These are phyloP conservation scores for Monilinia laxa DNA, from an alignment of 2,329 filamentous ascomycete genomes.

Conservation along the genomic window DNA sequence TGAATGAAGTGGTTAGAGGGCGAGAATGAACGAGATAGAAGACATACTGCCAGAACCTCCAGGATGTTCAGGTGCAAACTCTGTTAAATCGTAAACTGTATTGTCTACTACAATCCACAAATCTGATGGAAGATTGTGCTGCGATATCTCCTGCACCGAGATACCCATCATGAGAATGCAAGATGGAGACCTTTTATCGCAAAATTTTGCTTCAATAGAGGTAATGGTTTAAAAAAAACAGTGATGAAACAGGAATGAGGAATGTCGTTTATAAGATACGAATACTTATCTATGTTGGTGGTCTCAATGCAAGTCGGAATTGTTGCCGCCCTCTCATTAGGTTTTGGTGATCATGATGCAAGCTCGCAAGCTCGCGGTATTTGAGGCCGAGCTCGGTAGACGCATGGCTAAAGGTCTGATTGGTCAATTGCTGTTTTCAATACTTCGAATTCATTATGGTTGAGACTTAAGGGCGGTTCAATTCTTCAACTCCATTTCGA, in stretches of 20 bases:
- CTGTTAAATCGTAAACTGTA: conserved; percentile 65
- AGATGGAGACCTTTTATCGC: background rate
- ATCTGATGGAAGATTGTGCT: conserved; percentile 50
- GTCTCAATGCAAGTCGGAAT: background rate
- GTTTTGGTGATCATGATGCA: background rate
- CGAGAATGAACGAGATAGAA: conserved; percentile 6
- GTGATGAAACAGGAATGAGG: background rate
- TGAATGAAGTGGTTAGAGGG: conserved; percentile 26
- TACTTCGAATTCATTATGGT: background rate
- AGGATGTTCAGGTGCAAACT: conserved; percentile 63
- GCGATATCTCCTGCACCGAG: conserved; percentile 47
- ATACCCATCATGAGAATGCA: conserved; percentile 35
- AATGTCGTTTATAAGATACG: background rate
- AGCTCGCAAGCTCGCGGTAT: conserved; percentile 16
- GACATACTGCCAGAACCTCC: conserved; percentile 55
- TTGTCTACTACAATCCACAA: conserved; percentile 69
- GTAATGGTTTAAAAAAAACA: background rate
- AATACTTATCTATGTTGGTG: background rate
- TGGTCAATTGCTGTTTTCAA: background rate
- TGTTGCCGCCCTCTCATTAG: background rate
- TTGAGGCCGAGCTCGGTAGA: conserved; percentile 18
- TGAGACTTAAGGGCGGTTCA: background rate
- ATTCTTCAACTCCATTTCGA: background rate
- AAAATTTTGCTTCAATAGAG: background rate
- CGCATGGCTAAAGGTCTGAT: background rate